Evolutionary conservation across 2,329 filamentous ascomycete species (phyloP).

Genomic region (Chalaropsis thielavioides): DNA sequence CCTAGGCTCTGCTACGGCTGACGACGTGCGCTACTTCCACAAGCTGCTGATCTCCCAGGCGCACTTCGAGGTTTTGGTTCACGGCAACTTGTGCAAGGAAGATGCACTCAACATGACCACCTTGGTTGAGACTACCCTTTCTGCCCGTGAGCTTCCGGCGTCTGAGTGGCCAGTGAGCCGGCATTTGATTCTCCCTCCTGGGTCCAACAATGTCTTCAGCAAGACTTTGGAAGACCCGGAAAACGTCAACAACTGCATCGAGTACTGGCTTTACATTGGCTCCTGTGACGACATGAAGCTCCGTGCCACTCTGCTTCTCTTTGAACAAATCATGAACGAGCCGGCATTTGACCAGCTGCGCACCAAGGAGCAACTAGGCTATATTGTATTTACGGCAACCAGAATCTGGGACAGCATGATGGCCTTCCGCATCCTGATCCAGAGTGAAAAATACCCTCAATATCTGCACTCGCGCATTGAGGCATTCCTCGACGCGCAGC

Average conservation of each 20-base stretch:
- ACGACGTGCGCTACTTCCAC: conserved; percentile 63
- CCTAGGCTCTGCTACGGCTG: conserved; percentile 56
- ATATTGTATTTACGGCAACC: conserved; percentile 79
- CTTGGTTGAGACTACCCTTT: conserved; percentile 63
- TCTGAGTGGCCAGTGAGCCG: conserved; percentile 69
- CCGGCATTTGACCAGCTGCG: conserved; percentile 87
- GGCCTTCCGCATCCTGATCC: conserved; percentile 79
- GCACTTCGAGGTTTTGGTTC: conserved; percentile 74
- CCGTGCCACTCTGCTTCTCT: conserved; percentile 62
- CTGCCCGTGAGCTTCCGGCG: conserved; percentile 56
- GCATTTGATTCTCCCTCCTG: conserved; percentile 61
- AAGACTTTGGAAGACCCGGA: conserved; percentile 69
- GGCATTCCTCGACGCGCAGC: conserved; percentile 58
- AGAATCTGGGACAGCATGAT: conserved; percentile 60
- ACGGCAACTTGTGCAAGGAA: conserved; percentile 89
- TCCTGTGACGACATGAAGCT: conserved; percentile 52
- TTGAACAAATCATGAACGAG: conserved; percentile 85
- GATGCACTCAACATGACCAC: conserved; percentile 77
- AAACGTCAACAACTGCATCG: conserved; percentile 79
- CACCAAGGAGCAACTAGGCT: conserved; percentile 94
- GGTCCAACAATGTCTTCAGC: conserved; percentile 71
- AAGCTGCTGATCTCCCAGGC: conserved; percentile 69
- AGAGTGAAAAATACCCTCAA: conserved; percentile 72
- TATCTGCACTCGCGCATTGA: conserved; percentile 85
- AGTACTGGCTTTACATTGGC: conserved; percentile 61